phyloP scores from a whole-genome alignment of 2,329 filamentous ascomycete species.

The Fusarium nurragi region DNA sequence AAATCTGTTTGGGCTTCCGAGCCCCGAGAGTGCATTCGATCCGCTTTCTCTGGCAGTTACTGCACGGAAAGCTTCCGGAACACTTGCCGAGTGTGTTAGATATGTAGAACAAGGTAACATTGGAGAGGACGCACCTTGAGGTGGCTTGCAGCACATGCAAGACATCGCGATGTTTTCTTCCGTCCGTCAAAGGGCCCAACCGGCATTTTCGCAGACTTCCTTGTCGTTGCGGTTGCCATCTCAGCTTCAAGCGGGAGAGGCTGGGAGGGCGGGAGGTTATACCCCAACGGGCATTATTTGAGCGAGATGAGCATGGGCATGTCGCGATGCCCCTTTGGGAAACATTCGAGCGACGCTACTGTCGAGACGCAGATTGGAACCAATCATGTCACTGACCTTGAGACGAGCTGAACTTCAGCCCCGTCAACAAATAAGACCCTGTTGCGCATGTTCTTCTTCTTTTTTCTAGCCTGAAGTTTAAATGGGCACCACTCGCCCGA shows the following conservation, averaged over 20 bases:
- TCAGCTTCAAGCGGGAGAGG: not conserved
- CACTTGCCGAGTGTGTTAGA: slow-evolving; percentile 39
- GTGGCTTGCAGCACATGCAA: slow-evolving; percentile 46
- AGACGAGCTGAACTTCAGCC: not conserved
- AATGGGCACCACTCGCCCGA: slow-evolving; percentile 19
- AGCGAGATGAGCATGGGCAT: slow-evolving; percentile 17
- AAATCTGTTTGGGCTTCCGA: slow-evolving; percentile 19
- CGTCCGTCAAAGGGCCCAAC: slow-evolving; percentile 50
- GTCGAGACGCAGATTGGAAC: accelerated
- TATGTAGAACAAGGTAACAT: not conserved
- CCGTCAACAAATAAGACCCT: not conserved
- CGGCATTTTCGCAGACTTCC: slow-evolving; percentile 34
- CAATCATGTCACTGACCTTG: not conserved
- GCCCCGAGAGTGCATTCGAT: slow-evolving; percentile 38
- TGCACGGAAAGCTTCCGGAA: slow-evolving; percentile 47
- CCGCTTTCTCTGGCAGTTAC: slow-evolving; percentile 42
- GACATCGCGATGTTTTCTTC: slow-evolving; percentile 47
- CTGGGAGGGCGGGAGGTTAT: slow-evolving; percentile 15
- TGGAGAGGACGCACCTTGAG: slow-evolving; percentile 43
- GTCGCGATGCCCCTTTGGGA: slow-evolving; percentile 29
- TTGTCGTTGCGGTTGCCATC: not conserved
- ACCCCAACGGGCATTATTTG: slow-evolving; percentile 29
- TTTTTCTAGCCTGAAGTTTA: not conserved
- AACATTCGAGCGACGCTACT: slow-evolving; percentile 39
- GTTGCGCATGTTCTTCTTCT: not conserved